A percentile compares a stretch with the other conserved stretches of the same genome.
These are phyloP conservation scores for Psilocybe tampanensis DNA, from an alignment of 768 basidiomycete genomes.

Conservation along the genomic window DNA sequence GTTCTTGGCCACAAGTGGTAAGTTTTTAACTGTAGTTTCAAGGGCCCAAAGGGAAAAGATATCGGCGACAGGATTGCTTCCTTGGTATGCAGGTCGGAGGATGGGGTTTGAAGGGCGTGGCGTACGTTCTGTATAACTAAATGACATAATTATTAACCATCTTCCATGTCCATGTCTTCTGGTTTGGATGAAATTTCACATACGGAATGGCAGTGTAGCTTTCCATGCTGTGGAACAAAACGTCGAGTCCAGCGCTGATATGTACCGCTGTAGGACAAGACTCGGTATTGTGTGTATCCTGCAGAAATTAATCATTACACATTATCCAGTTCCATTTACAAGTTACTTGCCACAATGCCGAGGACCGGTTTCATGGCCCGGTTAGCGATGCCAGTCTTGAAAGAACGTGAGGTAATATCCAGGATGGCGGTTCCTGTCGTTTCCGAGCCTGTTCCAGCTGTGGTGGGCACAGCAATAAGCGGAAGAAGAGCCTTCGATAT, in stretches of 20 bases:
- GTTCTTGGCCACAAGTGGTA: conserved; percentile 85
- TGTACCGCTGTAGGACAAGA: conserved; percentile 91
- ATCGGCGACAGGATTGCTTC: conserved; percentile 92
- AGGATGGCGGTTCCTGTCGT: conserved; percentile 95
- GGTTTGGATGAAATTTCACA: conserved; percentile 28
- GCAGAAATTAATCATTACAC: neutral
- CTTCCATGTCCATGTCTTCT: no score
- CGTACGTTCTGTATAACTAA: conserved; percentile 85
- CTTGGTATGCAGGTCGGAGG: conserved; percentile 90
- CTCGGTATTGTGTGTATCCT: conserved; percentile 90
- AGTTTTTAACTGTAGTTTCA: conserved; percentile 82
- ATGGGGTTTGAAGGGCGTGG: conserved; percentile 92
- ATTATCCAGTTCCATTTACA: neutral
- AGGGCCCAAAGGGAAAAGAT: conserved; percentile 96
- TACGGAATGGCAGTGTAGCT: conserved; percentile 94
- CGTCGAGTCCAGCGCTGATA: conserved; percentile 93
- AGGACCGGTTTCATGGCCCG: conserved; percentile 89
- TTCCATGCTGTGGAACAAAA: conserved; percentile 95
- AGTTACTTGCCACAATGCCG: conserved; percentile 63
- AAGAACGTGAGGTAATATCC: conserved; percentile 87
- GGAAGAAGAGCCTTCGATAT: conserved; percentile 76
- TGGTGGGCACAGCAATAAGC: conserved; percentile 79
- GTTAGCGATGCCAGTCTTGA: conserved; percentile 97
- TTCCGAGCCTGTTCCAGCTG: conserved; percentile 89
- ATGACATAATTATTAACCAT: no score